Conservation (phyloP, 2,329 filamentous ascomycete species). For the Xylariaceae sp. region DNA sequence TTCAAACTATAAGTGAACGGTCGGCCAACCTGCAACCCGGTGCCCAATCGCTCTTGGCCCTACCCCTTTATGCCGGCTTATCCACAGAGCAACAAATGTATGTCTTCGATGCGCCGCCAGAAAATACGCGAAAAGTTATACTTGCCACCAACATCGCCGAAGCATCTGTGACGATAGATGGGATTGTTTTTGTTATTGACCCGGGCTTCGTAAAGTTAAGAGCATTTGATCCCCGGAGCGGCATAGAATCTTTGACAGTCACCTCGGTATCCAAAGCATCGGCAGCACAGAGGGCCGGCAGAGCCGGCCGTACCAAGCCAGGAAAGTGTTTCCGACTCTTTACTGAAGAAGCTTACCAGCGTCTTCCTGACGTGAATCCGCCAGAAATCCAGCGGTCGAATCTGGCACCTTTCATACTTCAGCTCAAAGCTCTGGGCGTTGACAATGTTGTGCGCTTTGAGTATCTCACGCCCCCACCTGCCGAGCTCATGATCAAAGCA, state of each 20-base stretch:
- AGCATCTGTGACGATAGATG: conserved; percentile 89
- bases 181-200: conserved; percentile 87
- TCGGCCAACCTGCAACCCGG: conserved; percentile 56
- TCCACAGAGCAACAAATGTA: conserved; percentile 91
- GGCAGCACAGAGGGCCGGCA: conserved; percentile 83
- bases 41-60: conserved; percentile 55
- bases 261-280: conserved; percentile 84
- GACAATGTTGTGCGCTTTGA: conserved; percentile 90
- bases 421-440: conserved; percentile 90
- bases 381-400: conserved; percentile 93
- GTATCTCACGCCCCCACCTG: conserved; percentile 79
- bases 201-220: conserved; percentile 86
- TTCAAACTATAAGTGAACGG: conserved; percentile 74
- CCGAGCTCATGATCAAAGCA: conserved; percentile 76
- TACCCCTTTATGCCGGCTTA: conserved; percentile 86
- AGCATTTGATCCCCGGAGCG: conserved; percentile 75
- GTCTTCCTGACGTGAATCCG: conserved; percentile 64
- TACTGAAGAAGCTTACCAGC: conserved; percentile 65
- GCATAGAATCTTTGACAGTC: conserved; percentile 80
- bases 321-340: conserved; percentile 95
- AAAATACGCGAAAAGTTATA: conserved; percentile 83
- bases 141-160: conserved; percentile 95
- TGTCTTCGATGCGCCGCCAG: conserved; percentile 78
- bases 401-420: conserved; percentile 78
- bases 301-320: conserved; percentile 80